Base-by-base conservation (phyloP, 495 filamentous ascomycete genomes). In the Trypethelium eluteriae region DNA sequence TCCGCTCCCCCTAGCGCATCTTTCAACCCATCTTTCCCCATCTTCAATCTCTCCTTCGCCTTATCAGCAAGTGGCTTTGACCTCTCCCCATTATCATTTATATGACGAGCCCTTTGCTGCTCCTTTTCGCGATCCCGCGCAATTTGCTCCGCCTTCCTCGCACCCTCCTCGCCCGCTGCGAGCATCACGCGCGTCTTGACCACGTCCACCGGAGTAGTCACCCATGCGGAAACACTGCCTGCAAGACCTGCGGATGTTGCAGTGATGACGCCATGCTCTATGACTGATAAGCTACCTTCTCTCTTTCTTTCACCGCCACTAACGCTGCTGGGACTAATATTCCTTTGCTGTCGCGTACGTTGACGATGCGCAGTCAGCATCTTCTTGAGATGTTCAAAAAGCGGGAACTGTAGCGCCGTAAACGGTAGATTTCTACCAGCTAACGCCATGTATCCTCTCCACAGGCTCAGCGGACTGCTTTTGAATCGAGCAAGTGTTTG, bases 331-430 rank as follows among this genome's bases (percentile, higher is more conserved):
- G 1, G 10, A 32, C 18, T 36, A 36, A 0, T 10, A 36, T 36
- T 0, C 3, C 32, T 11, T 18, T 36, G 53, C 5, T 35, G 53
- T 18, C 53, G n/a, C 36, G 32, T 14, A 2, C 53, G 25, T 36
- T 34, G 5, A 32, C 32, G 53, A 7, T 2, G 53, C 14, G 53
- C 53, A 14, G 53, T 59, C 16, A 85, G 73, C 5, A 57, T 64
- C 38, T 76, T 70, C 62, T 81, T 87, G 47, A 90, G 62, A 67
- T 80, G 80, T 77, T 96, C 92, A 71, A 93, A 96, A 69, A 95
- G 77, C 12, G 92, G 92, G 70, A 96, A 96, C 70, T 96, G 91
- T 70, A 96, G 77, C 5, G 89, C 90, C 16, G 91, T 95, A 68
- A 91, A 94, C 0, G 91, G 93, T 14, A 97, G 71, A 71, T 96